Percentiles rank a stretch among this genome's conserved stretches.
Conservation (phyloP, 208 protist genomes). For the Entamoeba moshkovskii region DNA sequence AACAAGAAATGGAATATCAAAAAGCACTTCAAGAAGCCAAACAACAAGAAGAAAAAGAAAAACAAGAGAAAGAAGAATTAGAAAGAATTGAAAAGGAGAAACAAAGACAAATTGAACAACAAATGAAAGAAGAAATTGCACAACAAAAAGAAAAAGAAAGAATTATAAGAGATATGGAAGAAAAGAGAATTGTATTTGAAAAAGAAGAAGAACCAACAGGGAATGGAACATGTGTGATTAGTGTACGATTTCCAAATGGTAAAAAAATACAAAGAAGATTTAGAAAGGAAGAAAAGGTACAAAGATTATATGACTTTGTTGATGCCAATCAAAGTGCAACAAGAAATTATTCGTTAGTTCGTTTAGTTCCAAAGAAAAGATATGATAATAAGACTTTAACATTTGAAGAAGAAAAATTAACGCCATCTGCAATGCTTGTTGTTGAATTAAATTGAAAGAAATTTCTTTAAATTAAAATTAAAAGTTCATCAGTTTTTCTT, state of each 20-base stretch:
- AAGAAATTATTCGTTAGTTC: neutral
- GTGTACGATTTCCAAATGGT: neutral
- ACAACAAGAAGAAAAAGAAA: neutral
- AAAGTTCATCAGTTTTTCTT: too few relatives aligned
- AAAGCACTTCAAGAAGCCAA: neutral
- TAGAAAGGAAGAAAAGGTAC: neutral
- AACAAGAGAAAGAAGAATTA: neutral
- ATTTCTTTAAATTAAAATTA: too few relatives aligned
- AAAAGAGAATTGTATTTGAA: neutral
- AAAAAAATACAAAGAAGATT: neutral
- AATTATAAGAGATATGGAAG: neutral
- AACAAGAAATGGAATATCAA: neutral
- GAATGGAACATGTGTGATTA: neutral
- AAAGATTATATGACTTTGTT: neutral
- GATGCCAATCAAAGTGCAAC: neutral
- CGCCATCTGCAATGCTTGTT: neutral
- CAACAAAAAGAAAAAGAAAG: neutral
- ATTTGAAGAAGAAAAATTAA: neutral
- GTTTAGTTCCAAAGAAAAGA: neutral
- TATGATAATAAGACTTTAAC: neutral
- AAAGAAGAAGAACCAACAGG: neutral
- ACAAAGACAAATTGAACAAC: neutral
- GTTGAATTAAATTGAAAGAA: neutral
- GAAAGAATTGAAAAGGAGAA: too few relatives aligned
- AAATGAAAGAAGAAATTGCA: neutral